Conservation (phyloP, 139 green algal genomes). For the Chlorella ohadii region DNA sequence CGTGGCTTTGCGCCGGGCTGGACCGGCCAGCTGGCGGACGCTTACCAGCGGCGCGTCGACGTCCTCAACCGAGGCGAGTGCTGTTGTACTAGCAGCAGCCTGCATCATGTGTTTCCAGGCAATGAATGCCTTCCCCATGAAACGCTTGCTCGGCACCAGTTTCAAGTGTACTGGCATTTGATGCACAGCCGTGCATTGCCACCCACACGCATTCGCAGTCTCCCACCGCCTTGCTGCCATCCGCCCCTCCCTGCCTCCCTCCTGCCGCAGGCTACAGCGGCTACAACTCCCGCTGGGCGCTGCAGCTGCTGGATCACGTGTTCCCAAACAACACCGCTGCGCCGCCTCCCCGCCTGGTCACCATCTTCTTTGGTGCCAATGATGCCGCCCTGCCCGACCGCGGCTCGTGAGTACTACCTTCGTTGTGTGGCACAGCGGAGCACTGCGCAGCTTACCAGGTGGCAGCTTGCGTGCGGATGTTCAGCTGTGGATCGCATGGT, state of each 20-base stretch:
- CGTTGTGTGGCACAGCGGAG: not conserved
- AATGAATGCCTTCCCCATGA: too few relatives aligned
- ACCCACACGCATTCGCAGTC: too few relatives aligned
- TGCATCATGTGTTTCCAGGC: too few relatives aligned
- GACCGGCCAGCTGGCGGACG: conserved; percentile 57
- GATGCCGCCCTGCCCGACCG: conserved; percentile 82
- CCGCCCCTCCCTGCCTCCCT: not conserved
- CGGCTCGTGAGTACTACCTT: conserved; percentile 37
- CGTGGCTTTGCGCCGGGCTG: conserved; percentile 69
- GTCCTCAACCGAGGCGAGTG: conserved; percentile 73
- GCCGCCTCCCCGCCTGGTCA: conserved; percentile 51
- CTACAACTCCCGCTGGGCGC: conserved; percentile 92
- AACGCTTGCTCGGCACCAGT: too few relatives aligned
- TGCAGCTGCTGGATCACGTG: conserved; percentile 60
- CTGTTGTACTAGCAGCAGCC: too few relatives aligned
- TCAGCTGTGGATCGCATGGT: too few relatives aligned
- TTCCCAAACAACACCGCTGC: conserved; percentile 45
- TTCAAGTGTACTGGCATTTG: too few relatives aligned
- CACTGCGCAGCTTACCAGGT: not conserved
- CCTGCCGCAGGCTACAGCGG: conserved; percentile 69
- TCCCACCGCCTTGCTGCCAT: not conserved
- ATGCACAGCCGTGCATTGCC: too few relatives aligned
- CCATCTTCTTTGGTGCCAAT: conserved; percentile 94
- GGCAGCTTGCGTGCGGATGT: too few relatives aligned
- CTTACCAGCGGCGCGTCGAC: conserved; percentile 73